These are phyloP conservation scores for Wickerhamomyces pijperi DNA, from an alignment of 805 yeast genomes.

Conservation along the genomic window DNA sequence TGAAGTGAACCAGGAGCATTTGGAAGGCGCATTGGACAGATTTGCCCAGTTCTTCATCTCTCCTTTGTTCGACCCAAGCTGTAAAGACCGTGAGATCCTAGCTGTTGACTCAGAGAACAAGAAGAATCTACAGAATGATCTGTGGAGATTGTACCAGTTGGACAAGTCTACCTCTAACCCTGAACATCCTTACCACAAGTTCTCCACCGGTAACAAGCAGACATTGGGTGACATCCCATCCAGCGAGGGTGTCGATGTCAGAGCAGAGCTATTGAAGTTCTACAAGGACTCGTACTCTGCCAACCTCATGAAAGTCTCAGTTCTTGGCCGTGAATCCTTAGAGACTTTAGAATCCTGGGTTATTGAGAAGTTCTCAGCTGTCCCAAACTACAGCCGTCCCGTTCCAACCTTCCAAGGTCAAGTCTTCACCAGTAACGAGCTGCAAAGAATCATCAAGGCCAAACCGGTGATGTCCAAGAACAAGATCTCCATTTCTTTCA, in stretches of 20 bases:
- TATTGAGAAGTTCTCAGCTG: slow-evolving; percentile 46
- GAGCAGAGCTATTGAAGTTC: slow-evolving; percentile 72
- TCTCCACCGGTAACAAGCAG: slow-evolving; percentile 77
- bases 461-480: slow-evolving; percentile 78
- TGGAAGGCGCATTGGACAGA: slow-evolving; percentile 84
- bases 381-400: slow-evolving; percentile 34
- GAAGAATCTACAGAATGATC: slow-evolving; percentile 82
- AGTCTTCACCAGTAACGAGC: slow-evolving; percentile 38
- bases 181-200: slow-evolving; percentile 74
- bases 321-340: slow-evolving; percentile 72
- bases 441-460: slow-evolving; percentile 47
- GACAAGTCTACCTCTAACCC: slow-evolving; percentile 66
- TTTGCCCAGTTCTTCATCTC: slow-evolving; percentile 85
- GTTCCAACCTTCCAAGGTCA: slow-evolving; percentile 28
- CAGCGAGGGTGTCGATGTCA: slow-evolving; percentile 52
- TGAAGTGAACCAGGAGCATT: slow-evolving; percentile 63
- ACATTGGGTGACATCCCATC: slow-evolving; percentile 66
- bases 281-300: slow-evolving; percentile 68
- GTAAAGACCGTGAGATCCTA: slow-evolving; percentile 84
- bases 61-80: slow-evolving; percentile 62
- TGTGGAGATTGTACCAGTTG: slow-evolving; percentile 81
- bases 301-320: slow-evolving; percentile 78
- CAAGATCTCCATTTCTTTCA: slow-evolving; percentile 54
- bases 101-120: slow-evolving; percentile 96
- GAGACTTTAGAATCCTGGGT: slow-evolving; percentile 68